Conservation (phyloP, 345 rosid species). For the Syzygium oleosum region DNA sequence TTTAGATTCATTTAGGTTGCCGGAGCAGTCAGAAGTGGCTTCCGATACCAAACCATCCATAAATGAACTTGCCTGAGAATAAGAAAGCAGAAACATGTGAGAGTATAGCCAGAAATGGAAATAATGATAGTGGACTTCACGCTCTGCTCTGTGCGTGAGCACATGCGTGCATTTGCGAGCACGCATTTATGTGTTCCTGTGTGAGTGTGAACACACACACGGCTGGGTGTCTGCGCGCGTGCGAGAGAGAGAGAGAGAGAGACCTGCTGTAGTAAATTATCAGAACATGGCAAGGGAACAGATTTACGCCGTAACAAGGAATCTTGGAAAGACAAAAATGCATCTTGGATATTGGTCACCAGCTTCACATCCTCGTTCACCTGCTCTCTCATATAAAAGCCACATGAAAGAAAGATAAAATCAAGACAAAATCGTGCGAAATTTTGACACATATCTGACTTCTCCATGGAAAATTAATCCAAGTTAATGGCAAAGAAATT, state of each 20-base stretch:
- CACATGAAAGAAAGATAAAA: not conserved
- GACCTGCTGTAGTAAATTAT: slow-evolving; percentile 43
- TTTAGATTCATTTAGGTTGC: slow-evolving; percentile 29
- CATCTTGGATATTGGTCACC: slow-evolving; percentile 54
- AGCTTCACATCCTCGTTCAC: slow-evolving; percentile 56
- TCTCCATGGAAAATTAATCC: not conserved
- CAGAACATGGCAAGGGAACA: slow-evolving; percentile 30
- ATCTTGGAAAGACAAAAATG: slow-evolving; percentile 50
- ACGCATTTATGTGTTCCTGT: not conserved
- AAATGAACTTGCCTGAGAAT: slow-evolving; percentile 43
- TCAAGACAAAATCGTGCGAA: not conserved
- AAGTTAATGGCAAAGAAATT: not conserved
- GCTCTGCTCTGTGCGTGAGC: not conserved
- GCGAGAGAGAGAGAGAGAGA: slow-evolving; percentile 3
- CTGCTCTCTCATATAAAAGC: slow-evolving; percentile 39
- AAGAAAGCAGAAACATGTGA: not conserved
- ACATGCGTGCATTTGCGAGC: not conserved
- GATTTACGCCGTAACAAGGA: slow-evolving; percentile 31
- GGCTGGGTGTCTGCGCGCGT: not conserved
- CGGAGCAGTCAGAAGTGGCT: slow-evolving; percentile 22
- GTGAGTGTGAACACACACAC: not conserved
- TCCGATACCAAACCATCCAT: slow-evolving; percentile 27
- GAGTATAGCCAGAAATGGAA: not conserved
- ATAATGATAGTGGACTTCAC: not conserved
- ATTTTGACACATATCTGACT: not conserved